Conservation (phyloP, 257 asterid genomes). For the Capsicum baccatum region DNA sequence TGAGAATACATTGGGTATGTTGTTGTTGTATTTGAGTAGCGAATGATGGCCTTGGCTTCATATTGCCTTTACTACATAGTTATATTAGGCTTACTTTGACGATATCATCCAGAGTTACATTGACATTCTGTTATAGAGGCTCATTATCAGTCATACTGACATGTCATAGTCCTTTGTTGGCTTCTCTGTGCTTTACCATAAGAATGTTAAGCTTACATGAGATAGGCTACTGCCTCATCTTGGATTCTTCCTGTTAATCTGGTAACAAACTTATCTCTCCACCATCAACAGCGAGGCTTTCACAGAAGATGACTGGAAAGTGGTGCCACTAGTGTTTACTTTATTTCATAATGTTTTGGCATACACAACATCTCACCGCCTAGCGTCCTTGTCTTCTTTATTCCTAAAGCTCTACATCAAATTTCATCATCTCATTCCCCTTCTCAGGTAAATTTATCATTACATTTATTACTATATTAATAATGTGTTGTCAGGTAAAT, state of each 20-base stretch:
- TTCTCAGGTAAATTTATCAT: no score
- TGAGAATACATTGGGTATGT: no score
- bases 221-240: not conserved
- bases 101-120: not conserved
- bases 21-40: no score
- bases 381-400: no score
- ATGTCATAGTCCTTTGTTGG: constrained; percentile 25
- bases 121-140: constrained; percentile 10
- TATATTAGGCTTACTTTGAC: not conserved
- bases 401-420: no score
- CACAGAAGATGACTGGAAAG: constrained; percentile 95
- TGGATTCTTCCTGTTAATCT: constrained; percentile 25
- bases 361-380: no score
- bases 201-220: constrained; percentile 15
- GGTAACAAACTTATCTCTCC: constrained; percentile 32
- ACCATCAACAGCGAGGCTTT: constrained; percentile 72
- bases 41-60: not conserved
- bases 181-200: not conserved
- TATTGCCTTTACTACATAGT: not conserved
- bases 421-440: no score
- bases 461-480: no score
- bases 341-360: constrained; percentile 85
- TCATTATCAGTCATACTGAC: constrained; percentile 3
- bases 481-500: no score
- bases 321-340: constrained; percentile 91